Evolutionary conservation across 352 stramenopile species (phyloP).

Genomic region (Aphanomyces invadans): DNA sequence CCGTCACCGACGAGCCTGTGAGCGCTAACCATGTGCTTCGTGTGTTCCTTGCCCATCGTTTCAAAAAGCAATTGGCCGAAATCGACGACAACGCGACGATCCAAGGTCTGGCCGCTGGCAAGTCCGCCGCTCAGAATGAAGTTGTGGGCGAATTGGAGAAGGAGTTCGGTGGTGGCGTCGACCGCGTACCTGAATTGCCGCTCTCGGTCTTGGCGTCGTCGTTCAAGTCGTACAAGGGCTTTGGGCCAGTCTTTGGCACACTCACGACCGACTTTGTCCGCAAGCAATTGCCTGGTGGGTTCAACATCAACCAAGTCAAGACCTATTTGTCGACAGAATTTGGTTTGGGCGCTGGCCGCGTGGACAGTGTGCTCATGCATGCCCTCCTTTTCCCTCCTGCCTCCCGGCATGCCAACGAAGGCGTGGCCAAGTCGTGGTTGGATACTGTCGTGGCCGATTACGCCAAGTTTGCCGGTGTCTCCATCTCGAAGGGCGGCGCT

Average conservation of each 20-base stretch:
- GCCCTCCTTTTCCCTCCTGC: slow-evolving; percentile 50
- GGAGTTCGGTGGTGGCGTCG: slow-evolving; percentile 66
- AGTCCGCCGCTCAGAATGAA: slow-evolving; percentile 84
- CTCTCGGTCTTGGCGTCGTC: slow-evolving; percentile 62
- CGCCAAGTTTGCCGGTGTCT: slow-evolving; percentile 62
- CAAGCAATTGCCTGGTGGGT: slow-evolving; percentile 77
- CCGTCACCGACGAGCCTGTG: slow-evolving; percentile 50
- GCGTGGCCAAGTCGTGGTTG: slow-evolving; percentile 70
- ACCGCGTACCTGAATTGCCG: slow-evolving; percentile 63
- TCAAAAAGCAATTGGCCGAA: slow-evolving; percentile 67
- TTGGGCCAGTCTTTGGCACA: slow-evolving; percentile 57
- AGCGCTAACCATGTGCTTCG: slow-evolving; percentile 57
- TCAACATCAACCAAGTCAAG: slow-evolving; percentile 75
- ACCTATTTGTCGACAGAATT: slow-evolving; percentile 50
- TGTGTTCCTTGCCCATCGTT: slow-evolving; percentile 58
- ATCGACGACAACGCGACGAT: slow-evolving; percentile 66
- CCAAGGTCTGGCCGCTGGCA: slow-evolving; percentile 72
- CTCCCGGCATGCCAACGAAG: slow-evolving; percentile 60
- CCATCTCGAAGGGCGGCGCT: slow-evolving; percentile 34
- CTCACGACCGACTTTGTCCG: slow-evolving; percentile 70
- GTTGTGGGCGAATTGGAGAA: slow-evolving; percentile 82
- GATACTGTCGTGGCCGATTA: slow-evolving; percentile 65
- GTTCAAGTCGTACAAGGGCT: slow-evolving; percentile 56
- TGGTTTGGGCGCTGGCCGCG: slow-evolving; percentile 51
- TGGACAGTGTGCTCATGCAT: slow-evolving; percentile 72